Evolutionary conservation across 805 yeast species (phyloP), one percentile per base, ranked within the genome.

Genomic region (Pichia insulana): DNA sequence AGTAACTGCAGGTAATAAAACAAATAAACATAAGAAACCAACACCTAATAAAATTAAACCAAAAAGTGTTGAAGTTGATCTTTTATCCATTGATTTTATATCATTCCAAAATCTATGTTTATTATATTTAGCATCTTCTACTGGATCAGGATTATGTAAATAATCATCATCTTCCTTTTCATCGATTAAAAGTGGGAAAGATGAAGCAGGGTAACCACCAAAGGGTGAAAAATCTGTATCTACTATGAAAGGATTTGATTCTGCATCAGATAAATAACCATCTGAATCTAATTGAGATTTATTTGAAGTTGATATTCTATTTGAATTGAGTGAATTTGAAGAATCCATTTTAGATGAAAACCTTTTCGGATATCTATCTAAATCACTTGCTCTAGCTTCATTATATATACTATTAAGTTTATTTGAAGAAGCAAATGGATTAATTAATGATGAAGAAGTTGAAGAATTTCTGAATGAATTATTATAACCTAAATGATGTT

Each of bases 141-240:
- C 81, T 9, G 96, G 96, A 61, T 90, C 96, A 2, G 97, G 97
- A 63, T 90, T 92, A 63, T 90, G 97, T 50, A 92, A 61, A 57
- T 86, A 89, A 62, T 90, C 98, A 65, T 90, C 98, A 9, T 84
- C 82, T 63, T 90, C 98, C 63, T 86, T 86, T 53, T 90, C 97
- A 46, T 90, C 96, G 49, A 92, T 78, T 52, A 76, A 81, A 44
- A 90, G 67, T 1, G 98, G 98, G 66, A 90, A 90, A 4, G 87
- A 79, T 15, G 88, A 71, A 8, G 96, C 94, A 1, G 98, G 97
- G 62, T 85, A 90, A 13, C 97, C 97, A 40, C 97, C 98, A 65
- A 90, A 90, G 3, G 97, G 98, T 37, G 84, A 77, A 50, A 80
- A 79, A 55, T 83, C 92, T 18, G 79, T 73, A 54, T 71, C 79